Percentiles rank a stretch among this genome's conserved stretches.
These are phyloP conservation scores for Didymella lethalis DNA, from an alignment of 2,329 filamentous ascomycete genomes.

Conservation along the genomic window DNA sequence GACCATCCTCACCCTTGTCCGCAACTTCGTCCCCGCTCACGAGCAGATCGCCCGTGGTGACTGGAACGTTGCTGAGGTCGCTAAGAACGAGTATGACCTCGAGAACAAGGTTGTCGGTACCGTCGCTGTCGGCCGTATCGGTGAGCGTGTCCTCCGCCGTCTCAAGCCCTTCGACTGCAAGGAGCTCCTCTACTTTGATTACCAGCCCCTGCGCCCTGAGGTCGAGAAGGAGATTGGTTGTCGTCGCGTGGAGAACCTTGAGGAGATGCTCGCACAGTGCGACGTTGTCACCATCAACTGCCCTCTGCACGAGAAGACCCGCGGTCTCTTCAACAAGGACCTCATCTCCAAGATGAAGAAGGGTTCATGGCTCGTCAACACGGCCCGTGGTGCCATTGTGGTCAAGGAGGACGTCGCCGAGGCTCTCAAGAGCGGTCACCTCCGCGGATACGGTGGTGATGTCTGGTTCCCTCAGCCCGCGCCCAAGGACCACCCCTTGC, in stretches of 20 bases:
- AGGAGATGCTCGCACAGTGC: slow-evolving; percentile 93
- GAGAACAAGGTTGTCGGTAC: slow-evolving; percentile 98
- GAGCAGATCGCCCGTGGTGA: slow-evolving; percentile 89
- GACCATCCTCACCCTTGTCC: slow-evolving; percentile 95
- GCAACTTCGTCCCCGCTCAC: slow-evolving; percentile 98
- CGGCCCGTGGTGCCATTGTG: slow-evolving; percentile 96
- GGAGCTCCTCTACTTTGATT: slow-evolving; percentile 99
- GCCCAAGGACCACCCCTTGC: slow-evolving; percentile 89
- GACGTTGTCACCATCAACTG: slow-evolving; percentile 99
- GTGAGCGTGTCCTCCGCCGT: slow-evolving; percentile 94
- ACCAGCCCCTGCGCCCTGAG: slow-evolving; percentile 89
- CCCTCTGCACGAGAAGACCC: slow-evolving; percentile 97
- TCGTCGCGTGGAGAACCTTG: slow-evolving; percentile 84
- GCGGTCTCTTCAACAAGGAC: slow-evolving; percentile 97
- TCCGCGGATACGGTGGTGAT: slow-evolving; percentile 85
- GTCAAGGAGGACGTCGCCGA: slow-evolving; percentile 99
- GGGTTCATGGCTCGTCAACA: slow-evolving; percentile 97
- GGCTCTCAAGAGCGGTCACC: slow-evolving; percentile 89
- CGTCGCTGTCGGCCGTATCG: slow-evolving; percentile 95
- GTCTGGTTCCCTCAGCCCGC: slow-evolving; percentile 99
- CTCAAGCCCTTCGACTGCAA: slow-evolving; percentile 99
- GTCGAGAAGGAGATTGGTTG: slow-evolving; percentile 95
- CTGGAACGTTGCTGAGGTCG: slow-evolving; percentile 94
- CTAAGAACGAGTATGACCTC: slow-evolving; percentile 98
- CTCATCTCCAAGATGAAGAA: slow-evolving; percentile 99